These are phyloP conservation scores for Lumnitzera littorea DNA, from an alignment of 345 rosid genomes.

Conservation along the genomic window DNA sequence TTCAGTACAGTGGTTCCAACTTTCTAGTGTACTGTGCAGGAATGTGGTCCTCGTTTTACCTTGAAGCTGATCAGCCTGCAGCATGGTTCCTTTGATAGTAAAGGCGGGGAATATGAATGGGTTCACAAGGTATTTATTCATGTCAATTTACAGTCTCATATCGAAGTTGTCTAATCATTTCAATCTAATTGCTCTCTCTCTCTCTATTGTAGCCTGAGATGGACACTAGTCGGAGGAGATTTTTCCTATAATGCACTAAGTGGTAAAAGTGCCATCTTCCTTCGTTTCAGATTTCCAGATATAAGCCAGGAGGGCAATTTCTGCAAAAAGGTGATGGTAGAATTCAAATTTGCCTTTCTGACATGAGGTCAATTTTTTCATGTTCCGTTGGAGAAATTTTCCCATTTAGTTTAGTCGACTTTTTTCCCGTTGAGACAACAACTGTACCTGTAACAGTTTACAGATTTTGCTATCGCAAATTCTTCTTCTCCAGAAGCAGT, in stretches of 20 bases:
- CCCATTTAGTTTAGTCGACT: too few relatives aligned
- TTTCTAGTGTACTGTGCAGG: slow-evolving; percentile 28
- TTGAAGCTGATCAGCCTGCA: slow-evolving; percentile 71
- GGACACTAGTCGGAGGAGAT: slow-evolving; percentile 95
- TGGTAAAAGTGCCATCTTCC: too few relatives aligned
- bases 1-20: neutral
- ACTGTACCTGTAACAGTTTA: too few relatives aligned
- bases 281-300: too few relatives aligned
- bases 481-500: too few relatives aligned
- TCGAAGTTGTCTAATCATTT: neutral
- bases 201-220: slow-evolving; percentile 56
- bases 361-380: too few relatives aligned
- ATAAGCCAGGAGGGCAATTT: too few relatives aligned
- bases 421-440: too few relatives aligned
- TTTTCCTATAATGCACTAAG: slow-evolving; percentile 51
- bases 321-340: too few relatives aligned
- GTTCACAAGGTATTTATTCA: slow-evolving; percentile 71
- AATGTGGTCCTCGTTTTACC: slow-evolving; percentile 89
- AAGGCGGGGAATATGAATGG: slow-evolving; percentile 90
- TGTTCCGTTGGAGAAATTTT: too few relatives aligned
- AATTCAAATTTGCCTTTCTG: too few relatives aligned
- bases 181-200: neutral
- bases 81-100: slow-evolving; percentile 86
- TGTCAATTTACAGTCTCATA: neutral
- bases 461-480: too few relatives aligned